Conservation (phyloP, 2,329 filamentous ascomycete genomes). For the Fusarium fujikuroi region DNA sequence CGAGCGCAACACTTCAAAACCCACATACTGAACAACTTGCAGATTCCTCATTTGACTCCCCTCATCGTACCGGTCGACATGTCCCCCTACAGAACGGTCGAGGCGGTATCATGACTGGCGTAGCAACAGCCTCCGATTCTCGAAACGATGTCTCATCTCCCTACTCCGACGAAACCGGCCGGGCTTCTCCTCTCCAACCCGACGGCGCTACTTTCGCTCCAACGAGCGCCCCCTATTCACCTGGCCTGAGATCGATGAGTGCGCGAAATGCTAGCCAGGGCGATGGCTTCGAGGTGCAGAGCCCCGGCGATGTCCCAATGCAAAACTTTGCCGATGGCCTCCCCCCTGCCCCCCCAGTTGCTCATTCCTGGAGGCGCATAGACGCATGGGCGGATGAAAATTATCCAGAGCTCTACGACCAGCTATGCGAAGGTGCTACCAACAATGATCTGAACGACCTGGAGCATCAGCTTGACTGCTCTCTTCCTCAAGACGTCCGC, state of each 20-base stretch:
- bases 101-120: slow-evolving; percentile 83
- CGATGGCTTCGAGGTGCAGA: slow-evolving; percentile 76
- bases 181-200: slow-evolving; percentile 58
- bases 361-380: slow-evolving; percentile 93
- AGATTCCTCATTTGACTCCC: slow-evolving; percentile 95
- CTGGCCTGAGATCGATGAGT: slow-evolving; percentile 83
- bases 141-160: slow-evolving; percentile 83
- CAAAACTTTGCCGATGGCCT: slow-evolving; percentile 93
- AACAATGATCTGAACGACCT: slow-evolving; percentile 96
- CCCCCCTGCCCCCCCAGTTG: slow-evolving; percentile 86
- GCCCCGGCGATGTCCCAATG: slow-evolving; percentile 90
- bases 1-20: slow-evolving; percentile 2
- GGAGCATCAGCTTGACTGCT: slow-evolving; percentile 95
- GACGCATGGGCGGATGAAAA: slow-evolving; percentile 94
- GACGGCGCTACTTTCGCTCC: slow-evolving; percentile 54
- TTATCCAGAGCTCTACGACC: slow-evolving; percentile 93
- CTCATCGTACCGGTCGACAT: slow-evolving; percentile 89
- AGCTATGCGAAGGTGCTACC: slow-evolving; percentile 91
- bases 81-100: slow-evolving; percentile 87
- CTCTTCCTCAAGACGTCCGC: slow-evolving; percentile 90
- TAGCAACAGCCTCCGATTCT: slow-evolving; percentile 90
- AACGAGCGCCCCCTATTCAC: slow-evolving; percentile 83
- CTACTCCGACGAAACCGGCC: slow-evolving; percentile 77
- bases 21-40: slow-evolving; percentile 31
- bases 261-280: slow-evolving; percentile 72